Evolutionary conservation across 805 yeast genomes (phyloP), one percentile per base, ranked within the genome.

Genomic region (Cyberlindnera subsufficiens): DNA sequence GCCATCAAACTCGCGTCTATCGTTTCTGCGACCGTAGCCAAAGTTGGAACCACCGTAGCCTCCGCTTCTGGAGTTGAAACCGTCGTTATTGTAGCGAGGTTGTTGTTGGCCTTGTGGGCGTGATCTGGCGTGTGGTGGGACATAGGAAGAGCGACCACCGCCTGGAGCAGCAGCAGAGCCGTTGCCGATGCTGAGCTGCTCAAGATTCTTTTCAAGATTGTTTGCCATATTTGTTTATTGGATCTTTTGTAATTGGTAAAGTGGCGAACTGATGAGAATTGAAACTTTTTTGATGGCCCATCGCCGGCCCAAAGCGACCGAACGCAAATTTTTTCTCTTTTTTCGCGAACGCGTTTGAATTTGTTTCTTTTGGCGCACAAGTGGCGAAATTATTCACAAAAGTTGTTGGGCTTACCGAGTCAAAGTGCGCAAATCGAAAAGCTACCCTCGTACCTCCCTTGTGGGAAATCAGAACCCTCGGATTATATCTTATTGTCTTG

Each of bases 101-200:
- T 39, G 25, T 40, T 39, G 42, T 32, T 49, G 50, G 40, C 52
- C 54, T 38, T 49, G 46, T 35, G 58, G 61, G 16, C 67, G 60
- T 43, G 56, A 52, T 56, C 71, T 64, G 42, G 59, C 61, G 59
- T 77, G 82, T 51, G 83, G 83, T 37, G 82, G 83, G 34, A 75
- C 78, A 61, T 78, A 77, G 32, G 71, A 65, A 15, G 60, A 51
- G 33, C 63, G 54, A 41, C 57, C 50, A 35, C 53, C 58, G 39
- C 47, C 49, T 20, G 30, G 35, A 8, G 32, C 36, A 29, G 30
- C 34, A 14, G 22, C 37, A 17, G 42, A 33, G 32, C 22, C 61
- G 43, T 62, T 72, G 56, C 66, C 63, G 49, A 78, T 72, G 58
- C 71, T 73, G 55, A 79, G 71, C 58, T 77, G 72, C 64, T 72